These are phyloP conservation scores for Cladosporium sp. DNA, from an alignment of 2,329 filamentous ascomycete genomes.

Conservation along the genomic window DNA sequence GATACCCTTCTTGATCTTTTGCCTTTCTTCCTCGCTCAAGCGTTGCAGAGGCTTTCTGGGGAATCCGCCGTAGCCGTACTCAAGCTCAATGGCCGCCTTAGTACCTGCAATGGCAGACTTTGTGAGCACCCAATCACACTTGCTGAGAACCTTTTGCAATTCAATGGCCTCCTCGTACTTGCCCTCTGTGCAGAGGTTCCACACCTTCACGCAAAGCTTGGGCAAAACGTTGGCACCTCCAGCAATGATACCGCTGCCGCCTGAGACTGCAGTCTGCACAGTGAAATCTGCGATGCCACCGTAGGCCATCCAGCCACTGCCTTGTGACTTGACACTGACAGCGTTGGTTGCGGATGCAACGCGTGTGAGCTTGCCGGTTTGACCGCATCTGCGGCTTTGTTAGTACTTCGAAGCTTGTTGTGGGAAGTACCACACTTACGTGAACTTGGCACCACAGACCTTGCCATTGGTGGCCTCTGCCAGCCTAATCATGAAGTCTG, in stretches of 20 bases:
- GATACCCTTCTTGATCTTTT: conserved; percentile 28
- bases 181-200: conserved; percentile 69
- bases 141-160: conserved; percentile 72
- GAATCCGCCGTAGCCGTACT: conserved; percentile 76
- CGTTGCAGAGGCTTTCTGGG: conserved; percentile 69
- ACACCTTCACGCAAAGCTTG: conserved; percentile 73
- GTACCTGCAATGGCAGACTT: conserved; percentile 82
- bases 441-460: conserved; percentile 86
- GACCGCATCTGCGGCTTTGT: conserved; percentile 47
- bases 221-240: conserved; percentile 83
- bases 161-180: conserved; percentile 70
- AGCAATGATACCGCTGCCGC: conserved; percentile 79
- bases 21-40: conserved; percentile 49
- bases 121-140: conserved; percentile 77
- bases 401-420: background rate
- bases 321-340: conserved; percentile 54
- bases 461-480: conserved; percentile 67
- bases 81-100: conserved; percentile 74
- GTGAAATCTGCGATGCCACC: conserved; percentile 87
- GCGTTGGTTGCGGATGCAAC: conserved; percentile 70
- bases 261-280: conserved; percentile 71
- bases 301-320: conserved; percentile 70
- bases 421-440: conserved; percentile 46
- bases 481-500: conserved; percentile 75
- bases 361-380: conserved; percentile 82